These are phyloP conservation scores for Cladorrhinum samala DNA, from an alignment of 495 filamentous ascomycete species.

Conservation along the genomic window DNA sequence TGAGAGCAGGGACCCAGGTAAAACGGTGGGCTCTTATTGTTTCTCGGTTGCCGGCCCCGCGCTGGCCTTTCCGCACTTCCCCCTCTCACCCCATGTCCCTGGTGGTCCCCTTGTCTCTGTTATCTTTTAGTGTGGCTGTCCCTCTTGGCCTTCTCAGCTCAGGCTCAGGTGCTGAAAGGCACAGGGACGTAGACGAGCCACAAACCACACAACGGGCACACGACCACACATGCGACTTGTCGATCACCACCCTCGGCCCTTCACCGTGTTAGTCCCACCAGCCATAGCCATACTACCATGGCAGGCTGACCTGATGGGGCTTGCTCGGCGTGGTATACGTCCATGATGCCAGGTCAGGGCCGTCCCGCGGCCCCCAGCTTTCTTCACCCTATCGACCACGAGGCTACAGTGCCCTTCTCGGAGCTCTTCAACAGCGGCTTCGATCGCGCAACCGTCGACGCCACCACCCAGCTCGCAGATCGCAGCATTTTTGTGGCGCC, in stretches of 20 bases:
- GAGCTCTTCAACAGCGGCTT: constrained; percentile 27
- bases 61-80: not conserved
- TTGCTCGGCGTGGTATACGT: constrained; percentile 21
- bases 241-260: constrained; percentile 14
- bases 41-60: not conserved
- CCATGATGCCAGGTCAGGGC: constrained; percentile 27
- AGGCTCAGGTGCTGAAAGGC: not conserved
- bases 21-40: not conserved
- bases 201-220: constrained; percentile 7
- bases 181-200: not conserved
- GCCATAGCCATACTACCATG: constrained; percentile 19
- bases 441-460: constrained; percentile 24
- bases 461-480: constrained; percentile 26
- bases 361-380: constrained; percentile 21
- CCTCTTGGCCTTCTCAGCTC: not conserved
- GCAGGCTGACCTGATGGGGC: constrained; percentile 24
- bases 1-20: not conserved
- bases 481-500: constrained; percentile 25
- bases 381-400: constrained; percentile 19
- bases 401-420: constrained; percentile 26
- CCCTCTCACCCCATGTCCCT: not conserved
- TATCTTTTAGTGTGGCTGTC: not conserved
- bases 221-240: constrained; percentile 17
- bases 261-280: not conserved
- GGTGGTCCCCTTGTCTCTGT: not conserved